Conservation (phyloP, 176 grass and related monocot species). For the Aegilops bicornis region DNA sequence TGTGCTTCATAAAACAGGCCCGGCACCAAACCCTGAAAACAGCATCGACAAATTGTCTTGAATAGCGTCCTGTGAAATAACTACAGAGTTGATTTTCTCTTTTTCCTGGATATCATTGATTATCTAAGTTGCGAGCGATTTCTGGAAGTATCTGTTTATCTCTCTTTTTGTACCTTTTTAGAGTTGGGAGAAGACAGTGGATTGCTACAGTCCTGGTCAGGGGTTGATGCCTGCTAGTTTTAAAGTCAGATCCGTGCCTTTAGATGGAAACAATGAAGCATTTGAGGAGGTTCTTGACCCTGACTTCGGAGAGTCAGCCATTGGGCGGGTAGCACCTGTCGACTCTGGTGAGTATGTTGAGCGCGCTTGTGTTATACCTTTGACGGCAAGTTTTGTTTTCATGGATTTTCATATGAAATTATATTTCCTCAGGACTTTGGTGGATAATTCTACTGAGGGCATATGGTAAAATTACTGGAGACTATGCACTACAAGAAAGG, state of each 20-base stretch:
- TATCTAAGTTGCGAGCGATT: not conserved
- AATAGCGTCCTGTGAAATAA: not conserved
- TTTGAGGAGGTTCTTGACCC: slow-evolving; percentile 98
- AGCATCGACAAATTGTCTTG: not conserved
- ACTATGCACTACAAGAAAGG: slow-evolving; percentile 88
- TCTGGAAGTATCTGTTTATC: slow-evolving; percentile 12
- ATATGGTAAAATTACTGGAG: slow-evolving; percentile 96
- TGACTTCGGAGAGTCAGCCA: slow-evolving; percentile 95
- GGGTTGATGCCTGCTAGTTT: slow-evolving; percentile 99
- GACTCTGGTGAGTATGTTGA: slow-evolving; percentile 73
- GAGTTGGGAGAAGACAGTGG: slow-evolving; percentile 99
- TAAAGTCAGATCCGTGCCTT: slow-evolving; percentile 88
- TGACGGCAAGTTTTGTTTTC: not conserved
- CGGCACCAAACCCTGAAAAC: slow-evolving; percentile 8
- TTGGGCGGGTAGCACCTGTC: slow-evolving; percentile 94
- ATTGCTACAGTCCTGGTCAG: slow-evolving; percentile 92
- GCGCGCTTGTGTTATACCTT: not conserved
- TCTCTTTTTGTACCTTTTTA: slow-evolving; percentile 10
- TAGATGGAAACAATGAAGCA: slow-evolving; percentile 92
- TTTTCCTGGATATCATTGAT: not conserved
- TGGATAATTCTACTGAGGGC: slow-evolving; percentile 92
- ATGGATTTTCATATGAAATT: slow-evolving; percentile 1
- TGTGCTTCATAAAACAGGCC: slow-evolving; percentile 3
- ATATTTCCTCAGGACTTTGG: slow-evolving; percentile 75
- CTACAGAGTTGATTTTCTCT: not conserved